Conservation (phyloP, 805 yeast species). For the Ogataea nitratoaversa region DNA sequence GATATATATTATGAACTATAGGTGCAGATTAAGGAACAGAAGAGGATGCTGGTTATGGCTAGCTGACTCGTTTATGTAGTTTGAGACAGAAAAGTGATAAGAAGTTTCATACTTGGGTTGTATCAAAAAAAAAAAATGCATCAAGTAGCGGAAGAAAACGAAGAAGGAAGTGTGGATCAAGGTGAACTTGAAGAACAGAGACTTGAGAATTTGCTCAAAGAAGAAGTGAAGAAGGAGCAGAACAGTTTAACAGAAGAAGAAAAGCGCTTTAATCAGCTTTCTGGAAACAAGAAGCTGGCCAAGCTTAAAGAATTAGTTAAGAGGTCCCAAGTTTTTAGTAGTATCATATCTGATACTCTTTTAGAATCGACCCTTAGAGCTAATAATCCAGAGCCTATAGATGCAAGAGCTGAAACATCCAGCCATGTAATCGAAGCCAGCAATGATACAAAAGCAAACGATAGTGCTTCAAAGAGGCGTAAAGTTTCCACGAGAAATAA, state of each 20-base stretch:
- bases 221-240: constrained; percentile 11
- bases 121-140: not conserved
- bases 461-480: not conserved
- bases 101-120: too few relatives aligned
- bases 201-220: constrained; percentile 19
- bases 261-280: constrained; percentile 38
- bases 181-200: constrained; percentile 23
- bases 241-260: constrained; percentile 29
- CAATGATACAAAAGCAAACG: too few relatives aligned
- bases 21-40: too few relatives aligned
- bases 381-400: not conserved
- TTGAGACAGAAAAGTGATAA: too few relatives aligned
- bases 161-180: constrained; percentile 5
- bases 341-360: constrained; percentile 78
- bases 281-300: constrained; percentile 55
- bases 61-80: too few relatives aligned
- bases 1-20: too few relatives aligned
- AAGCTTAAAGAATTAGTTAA: constrained; percentile 74
- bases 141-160: constrained; percentile 1
- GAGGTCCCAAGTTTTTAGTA: constrained; percentile 82
- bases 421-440: constrained; percentile 1
- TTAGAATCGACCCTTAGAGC: constrained; percentile 40
- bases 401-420: constrained; percentile 11
- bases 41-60: too few relatives aligned
- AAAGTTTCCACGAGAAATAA: not conserved